Percentiles rank a stretch among this genome's conserved stretches.
These are phyloP conservation scores for Venturia oleaginea DNA, from an alignment of 2,329 filamentous ascomycete species.

Conservation along the genomic window DNA sequence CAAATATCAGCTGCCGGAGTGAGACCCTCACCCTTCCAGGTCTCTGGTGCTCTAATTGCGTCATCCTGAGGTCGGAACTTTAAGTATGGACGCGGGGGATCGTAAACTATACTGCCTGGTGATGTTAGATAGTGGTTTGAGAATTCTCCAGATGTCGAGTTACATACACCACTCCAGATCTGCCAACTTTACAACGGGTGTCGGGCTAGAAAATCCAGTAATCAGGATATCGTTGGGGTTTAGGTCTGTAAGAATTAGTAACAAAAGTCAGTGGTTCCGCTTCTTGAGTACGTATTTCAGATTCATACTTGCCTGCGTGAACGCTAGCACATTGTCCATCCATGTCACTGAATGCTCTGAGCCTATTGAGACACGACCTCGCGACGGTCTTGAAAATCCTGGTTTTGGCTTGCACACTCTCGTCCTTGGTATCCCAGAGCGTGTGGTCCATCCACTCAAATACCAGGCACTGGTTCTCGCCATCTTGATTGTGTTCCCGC, in stretches of 20 bases:
- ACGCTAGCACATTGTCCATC: neutral
- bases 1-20: conserved; percentile 2
- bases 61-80: neutral
- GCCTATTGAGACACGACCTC: neutral
- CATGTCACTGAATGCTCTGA: conserved; percentile 5
- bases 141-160: neutral
- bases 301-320: conserved; percentile 3
- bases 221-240: conserved; percentile 10
- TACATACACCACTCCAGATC: conserved; percentile 8
- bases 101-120: too few species aligned
- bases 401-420: neutral
- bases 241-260: neutral
- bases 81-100: too few species aligned
- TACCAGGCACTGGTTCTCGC: neutral
- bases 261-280: neutral
- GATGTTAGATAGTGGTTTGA: too few species aligned
- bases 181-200: conserved; percentile 5
- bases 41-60: conserved; percentile 6
- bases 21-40: neutral
- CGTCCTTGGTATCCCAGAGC: conserved; percentile 8
- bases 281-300: neutral
- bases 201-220: conserved; percentile 2
- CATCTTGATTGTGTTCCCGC: neutral
- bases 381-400: conserved; percentile 7
- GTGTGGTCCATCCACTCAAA: conserved; percentile 12